Base-by-base conservation (phyloP, 2,329 filamentous ascomycete genomes). In the Penicillium olsonii region DNA sequence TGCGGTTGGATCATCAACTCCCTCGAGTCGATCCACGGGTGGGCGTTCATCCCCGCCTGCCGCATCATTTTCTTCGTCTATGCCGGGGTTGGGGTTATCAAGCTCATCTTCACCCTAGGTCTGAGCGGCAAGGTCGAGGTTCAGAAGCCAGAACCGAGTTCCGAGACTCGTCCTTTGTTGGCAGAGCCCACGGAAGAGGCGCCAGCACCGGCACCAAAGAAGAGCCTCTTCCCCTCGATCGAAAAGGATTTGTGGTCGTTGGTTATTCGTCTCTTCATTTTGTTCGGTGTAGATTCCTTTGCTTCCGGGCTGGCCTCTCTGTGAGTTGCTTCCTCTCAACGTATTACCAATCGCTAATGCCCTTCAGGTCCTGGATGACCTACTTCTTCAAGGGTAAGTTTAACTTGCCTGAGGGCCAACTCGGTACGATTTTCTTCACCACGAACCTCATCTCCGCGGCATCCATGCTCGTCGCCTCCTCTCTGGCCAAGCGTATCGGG, bases 251-350 rank as follows among this genome's bases (percentile, higher is more conserved):
- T 71, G 6, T 56, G 63, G 33, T 64, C 64, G 3, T 46, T 71
- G n/a, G 56, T 71, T 15, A 55, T 68, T 18, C 59, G 83, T 42
- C 75, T 92, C 0, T 87, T 84, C 62, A 68, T 87, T 7, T 72
- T 92, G 1, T 87, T 90, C 59, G 79, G 79, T 1, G 62, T 90
- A 5, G 87, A 91, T 65, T 81, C 84, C 0, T 80, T 90, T 48
- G 87, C 85, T 1, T 86, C 84, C 1, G 87, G 88, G 2, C 78
- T 92, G 65, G 85, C 84, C 4, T 82, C 84, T 18, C 62, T 83
- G 75, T 84, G 72, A 67, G 79, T 72, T n/a, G 11, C n/a, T 11
- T 26, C 7, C 18, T 22, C 17, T 17, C 31, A n/a, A 58, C 69
- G 70, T 9, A 59, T 26, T 12, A 14, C 29, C 2, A 41, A 18